Base-by-base conservation (phyloP, 345 rosid species). In the Citrus inodora region DNA sequence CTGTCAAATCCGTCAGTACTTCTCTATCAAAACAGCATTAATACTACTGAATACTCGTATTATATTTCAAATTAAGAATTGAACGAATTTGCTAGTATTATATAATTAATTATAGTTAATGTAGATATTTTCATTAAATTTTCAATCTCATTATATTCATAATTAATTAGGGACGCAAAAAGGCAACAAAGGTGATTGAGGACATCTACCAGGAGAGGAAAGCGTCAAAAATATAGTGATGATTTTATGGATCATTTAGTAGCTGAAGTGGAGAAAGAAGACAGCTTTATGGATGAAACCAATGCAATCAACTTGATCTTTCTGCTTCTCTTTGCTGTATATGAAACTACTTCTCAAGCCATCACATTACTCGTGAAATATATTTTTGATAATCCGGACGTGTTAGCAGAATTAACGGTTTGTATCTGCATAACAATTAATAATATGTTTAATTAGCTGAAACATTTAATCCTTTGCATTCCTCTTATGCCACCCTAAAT, bases 241-340 rank as follows among this genome's bases (percentile, higher is more conserved):
- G 87, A 87, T 73, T 81, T 87, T 70, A 27, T 87, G 76, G 90
- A 84, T 51, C 69, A 42, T 22, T 35, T 86, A 61, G 9, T 87
- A 5, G 35, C 74, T 4, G 87, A 83, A 56, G 75, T 76, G 60
- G 63, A 85, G 68, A 73, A 70, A 24, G 84, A 80, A 65, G 74
- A 76, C 2, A 74, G 76, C 11, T 7, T 81, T 4, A n/a, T 85
- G 28, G 63, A 76, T 6, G 83, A 79, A 4, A 25, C 66, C 27
- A 71, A 75, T 17, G 77, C 77, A 11, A 38, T 77, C 22, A 69
- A 77, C 53, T 66, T 82, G 38, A 27, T 86, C 32, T 71, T 86
- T 22, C 48, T 37, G 67, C 70, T 82, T 67, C 76, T 85, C 4
- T 70, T 86, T 72, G 87, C 79, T 38, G 75, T 83, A 21, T 70